Evolutionary conservation across 805 yeast genomes (phyloP).

Genomic region (Gaillardinia entomophila): DNA sequence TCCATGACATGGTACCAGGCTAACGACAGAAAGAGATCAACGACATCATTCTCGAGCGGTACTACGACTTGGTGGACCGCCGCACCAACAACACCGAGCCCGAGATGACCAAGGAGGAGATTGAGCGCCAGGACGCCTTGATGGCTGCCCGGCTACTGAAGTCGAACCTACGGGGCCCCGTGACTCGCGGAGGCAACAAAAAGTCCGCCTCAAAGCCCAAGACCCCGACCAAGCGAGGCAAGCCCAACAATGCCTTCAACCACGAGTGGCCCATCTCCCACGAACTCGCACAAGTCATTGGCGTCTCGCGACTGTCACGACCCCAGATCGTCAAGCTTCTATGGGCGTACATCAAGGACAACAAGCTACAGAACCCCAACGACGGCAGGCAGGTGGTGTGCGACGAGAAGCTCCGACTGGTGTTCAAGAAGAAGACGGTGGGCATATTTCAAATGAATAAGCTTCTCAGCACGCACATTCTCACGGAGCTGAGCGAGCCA

Average conservation of each 20-base stretch:
- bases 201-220: constrained; percentile 9
- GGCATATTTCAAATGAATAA: constrained; percentile 58
- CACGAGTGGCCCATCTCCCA: constrained; percentile 45
- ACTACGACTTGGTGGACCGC: constrained; percentile 40
- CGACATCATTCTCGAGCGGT: constrained; percentile 54
- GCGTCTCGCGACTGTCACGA: constrained; percentile 42
- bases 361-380: constrained; percentile 59
- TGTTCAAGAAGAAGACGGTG: constrained; percentile 53
- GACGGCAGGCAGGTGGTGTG: constrained; percentile 63
- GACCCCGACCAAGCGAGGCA: constrained; percentile 7
- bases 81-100: constrained; percentile 20
- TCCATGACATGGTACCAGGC: constrained; percentile 7
- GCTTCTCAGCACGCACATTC: constrained; percentile 46
- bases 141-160: constrained; percentile 47
- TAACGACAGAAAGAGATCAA: constrained; percentile 47
- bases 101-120: constrained; percentile 21
- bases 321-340: constrained; percentile 64
- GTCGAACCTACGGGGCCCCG: constrained; percentile 14
- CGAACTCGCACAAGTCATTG: constrained; percentile 45
- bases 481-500: constrained; percentile 13
- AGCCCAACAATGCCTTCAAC: constrained; percentile 33
- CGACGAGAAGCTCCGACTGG: constrained; percentile 48
- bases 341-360: constrained; percentile 65
- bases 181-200: constrained; percentile 12
- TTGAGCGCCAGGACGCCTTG: constrained; percentile 45